Conservation (phyloP, 345 rosid species). For the Turritis glabra region DNA sequence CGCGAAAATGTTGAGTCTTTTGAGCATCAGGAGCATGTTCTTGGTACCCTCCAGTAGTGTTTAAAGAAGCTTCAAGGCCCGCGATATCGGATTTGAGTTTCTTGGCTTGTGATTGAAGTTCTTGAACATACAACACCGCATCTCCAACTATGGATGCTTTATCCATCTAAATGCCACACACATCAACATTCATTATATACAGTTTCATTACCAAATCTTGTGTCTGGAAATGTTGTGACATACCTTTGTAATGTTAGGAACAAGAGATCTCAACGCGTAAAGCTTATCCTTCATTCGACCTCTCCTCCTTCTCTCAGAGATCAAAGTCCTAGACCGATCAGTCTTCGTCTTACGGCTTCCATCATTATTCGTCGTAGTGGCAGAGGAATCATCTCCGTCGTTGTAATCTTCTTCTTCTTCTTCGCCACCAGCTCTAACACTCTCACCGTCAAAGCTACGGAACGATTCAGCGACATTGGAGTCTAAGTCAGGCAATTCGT, state of each 20-base stretch:
- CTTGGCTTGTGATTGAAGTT: slow-evolving; percentile 65
- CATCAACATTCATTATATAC: not conserved
- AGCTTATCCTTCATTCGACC: slow-evolving; percentile 91
- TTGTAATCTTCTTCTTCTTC: slow-evolving; percentile 39
- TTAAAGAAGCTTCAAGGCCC: slow-evolving; percentile 60
- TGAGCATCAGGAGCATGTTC: slow-evolving; percentile 28
- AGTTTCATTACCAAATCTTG: slow-evolving; percentile 4
- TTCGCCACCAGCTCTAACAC: slow-evolving; percentile 33
- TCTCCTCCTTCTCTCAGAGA: slow-evolving; percentile 72
- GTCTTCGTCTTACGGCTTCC: slow-evolving; percentile 44
- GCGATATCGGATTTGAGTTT: slow-evolving; percentile 69
- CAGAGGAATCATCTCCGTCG: slow-evolving; percentile 59
- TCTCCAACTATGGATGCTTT: slow-evolving; percentile 94
- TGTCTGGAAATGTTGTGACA: not conserved
- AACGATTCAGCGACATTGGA: slow-evolving; percentile 40
- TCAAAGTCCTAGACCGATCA: slow-evolving; percentile 71
- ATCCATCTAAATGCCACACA: slow-evolving; percentile 64
- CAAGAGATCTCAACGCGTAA: slow-evolving; percentile 76
- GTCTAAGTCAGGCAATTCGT: slow-evolving; percentile 35
- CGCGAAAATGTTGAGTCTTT: slow-evolving; percentile 32
- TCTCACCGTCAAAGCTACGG: slow-evolving; percentile 45
- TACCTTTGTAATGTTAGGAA: slow-evolving; percentile 95
- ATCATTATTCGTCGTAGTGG: slow-evolving; percentile 47
- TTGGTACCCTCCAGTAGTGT: slow-evolving; percentile 32
- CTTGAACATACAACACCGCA: slow-evolving; percentile 72